These are phyloP conservation scores for Axilococcus clingmanii DNA, from an alignment of 139 green algal species.

Conservation along the genomic window DNA sequence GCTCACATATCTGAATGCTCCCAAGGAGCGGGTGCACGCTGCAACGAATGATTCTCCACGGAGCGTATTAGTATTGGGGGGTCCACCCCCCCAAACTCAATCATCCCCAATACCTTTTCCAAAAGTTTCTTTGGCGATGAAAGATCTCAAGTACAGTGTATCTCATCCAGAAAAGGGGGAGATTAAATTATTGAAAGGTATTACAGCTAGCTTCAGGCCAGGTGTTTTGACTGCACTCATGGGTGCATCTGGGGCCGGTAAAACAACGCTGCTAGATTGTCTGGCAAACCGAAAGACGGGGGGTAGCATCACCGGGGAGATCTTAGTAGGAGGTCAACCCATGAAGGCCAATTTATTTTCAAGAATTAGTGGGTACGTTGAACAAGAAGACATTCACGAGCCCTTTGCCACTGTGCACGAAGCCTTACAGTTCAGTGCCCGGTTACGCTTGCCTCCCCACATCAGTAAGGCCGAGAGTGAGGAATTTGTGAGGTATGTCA, in stretches of 20 bases:
- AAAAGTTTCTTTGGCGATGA: too few relatives aligned
- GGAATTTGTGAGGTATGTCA: slow-evolving; percentile 38
- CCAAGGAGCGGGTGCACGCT: too few relatives aligned
- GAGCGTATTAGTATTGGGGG: too few relatives aligned
- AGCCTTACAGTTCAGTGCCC: slow-evolving; percentile 33
- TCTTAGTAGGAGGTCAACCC: slow-evolving; percentile 46
- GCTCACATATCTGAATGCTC: too few relatives aligned
- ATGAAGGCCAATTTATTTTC: slow-evolving; percentile 45
- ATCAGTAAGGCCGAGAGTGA: slow-evolving; percentile 17
- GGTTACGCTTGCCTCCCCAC: slow-evolving; percentile 34
- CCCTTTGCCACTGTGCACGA: slow-evolving; percentile 36
- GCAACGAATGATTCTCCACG: too few relatives aligned
- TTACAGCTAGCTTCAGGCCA: slow-evolving; percentile 34
- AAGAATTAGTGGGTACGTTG: slow-evolving; percentile 43
- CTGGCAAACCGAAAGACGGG: slow-evolving; percentile 42
- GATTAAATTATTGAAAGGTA: slow-evolving; percentile 28
- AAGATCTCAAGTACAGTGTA: too few relatives aligned
- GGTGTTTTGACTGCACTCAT: slow-evolving; percentile 41
- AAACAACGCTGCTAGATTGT: slow-evolving; percentile 52
- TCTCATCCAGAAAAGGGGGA: too few relatives aligned
- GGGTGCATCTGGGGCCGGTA: slow-evolving; percentile 39
- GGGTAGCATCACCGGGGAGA: slow-evolving; percentile 37
- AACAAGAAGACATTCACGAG: slow-evolving; percentile 19
- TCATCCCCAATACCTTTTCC: background rate
- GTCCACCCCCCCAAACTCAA: slow-evolving; percentile 4